Evolutionary conservation across 2,329 filamentous ascomycete genomes (phyloP).

Genomic region (Bipolaris bicolor): DNA sequence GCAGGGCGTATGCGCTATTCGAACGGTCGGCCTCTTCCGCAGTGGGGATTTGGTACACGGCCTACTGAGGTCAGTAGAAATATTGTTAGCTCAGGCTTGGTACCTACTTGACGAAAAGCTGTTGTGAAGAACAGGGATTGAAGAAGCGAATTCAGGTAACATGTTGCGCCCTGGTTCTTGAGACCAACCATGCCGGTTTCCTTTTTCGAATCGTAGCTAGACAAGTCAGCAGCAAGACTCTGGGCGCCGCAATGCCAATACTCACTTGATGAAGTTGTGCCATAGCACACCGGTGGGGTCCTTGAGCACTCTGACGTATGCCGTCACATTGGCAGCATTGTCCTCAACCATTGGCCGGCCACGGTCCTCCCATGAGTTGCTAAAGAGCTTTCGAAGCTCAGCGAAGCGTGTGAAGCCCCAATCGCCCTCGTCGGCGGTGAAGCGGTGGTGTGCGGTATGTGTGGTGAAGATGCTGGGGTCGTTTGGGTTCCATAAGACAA

Average conservation of each 20-base stretch:
- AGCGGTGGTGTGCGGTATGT: conserved; percentile 89
- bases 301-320: conserved; percentile 80
- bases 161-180: conserved; percentile 88
- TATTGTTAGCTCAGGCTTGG: no score
- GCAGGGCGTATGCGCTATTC: conserved; percentile 92
- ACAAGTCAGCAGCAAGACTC: not conserved
- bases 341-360: conserved; percentile 77
- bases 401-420: conserved; percentile 99
- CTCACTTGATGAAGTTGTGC: conserved; percentile 82
- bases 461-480: conserved; percentile 81
- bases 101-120: conserved; percentile 82
- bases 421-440: conserved; percentile 94
- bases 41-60: conserved; percentile 96
- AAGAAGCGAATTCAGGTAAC: conserved; percentile 59
- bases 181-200: conserved; percentile 96
- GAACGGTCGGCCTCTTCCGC: conserved; percentile 78
- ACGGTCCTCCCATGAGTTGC: conserved; percentile 72
- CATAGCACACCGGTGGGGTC: conserved; percentile 88
- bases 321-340: conserved; percentile 78
- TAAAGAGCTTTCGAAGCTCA: conserved; percentile 85
- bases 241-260: not conserved
- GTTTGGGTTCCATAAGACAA: conserved; percentile 93
- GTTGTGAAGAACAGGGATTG: conserved; percentile 65
- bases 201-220: conserved; percentile 92
- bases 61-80: conserved; percentile 57